Evolutionary conservation across 495 filamentous ascomycete genomes (phyloP), one percentile per base, ranked within the genome.

Genomic region (Penicillium parvum): DNA sequence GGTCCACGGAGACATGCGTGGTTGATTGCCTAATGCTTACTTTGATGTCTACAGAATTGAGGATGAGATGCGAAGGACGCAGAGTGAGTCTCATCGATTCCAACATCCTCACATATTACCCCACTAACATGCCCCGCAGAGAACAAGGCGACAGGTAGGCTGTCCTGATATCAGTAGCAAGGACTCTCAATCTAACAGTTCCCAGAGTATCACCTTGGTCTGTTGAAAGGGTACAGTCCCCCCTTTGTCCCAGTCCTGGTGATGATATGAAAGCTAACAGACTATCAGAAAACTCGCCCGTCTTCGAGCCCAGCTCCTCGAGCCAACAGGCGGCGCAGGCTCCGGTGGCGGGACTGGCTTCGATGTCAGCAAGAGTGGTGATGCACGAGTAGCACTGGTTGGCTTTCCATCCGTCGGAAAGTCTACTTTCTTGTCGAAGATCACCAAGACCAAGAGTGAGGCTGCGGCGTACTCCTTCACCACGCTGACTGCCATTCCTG

Each of bases 371-470:
- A 99, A 99, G 66, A 88, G 82, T 53, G 94, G 94, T 50, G 94
- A 99, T 72, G 94, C 94, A 0, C 85, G 94, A 43, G 96, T 99
- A 60, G 91, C 94, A 1, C 79, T 99, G 11, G 94, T 99, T 38
- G 94, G 94, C 29, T 97, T 99, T 50, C 94, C 94, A 0, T 99
- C 94, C 1, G 94, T 99, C 32, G 94, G 94, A 57, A 99, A 99
- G 70, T 99, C 94, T 7, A 99, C 94, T 0, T 96, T 99, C 56
- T 68, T 99, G 20, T 96, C 94, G 44, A 97, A 99, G 60, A 95
- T 99, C 67, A 99, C 94, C 41, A 97, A 96, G 65, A 99, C 94
- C 19, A 94, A 89, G 63, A 92, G 88, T 49, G 92, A 96, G 63
- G 88, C 96, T 22, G 94, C 94, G 2, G 85, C 92, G 0, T 99